These are phyloP conservation scores for Encephalitozoon romaleae DNA, from an alignment of 371 early-diverging fungal genomes.

Conservation along the genomic window DNA sequence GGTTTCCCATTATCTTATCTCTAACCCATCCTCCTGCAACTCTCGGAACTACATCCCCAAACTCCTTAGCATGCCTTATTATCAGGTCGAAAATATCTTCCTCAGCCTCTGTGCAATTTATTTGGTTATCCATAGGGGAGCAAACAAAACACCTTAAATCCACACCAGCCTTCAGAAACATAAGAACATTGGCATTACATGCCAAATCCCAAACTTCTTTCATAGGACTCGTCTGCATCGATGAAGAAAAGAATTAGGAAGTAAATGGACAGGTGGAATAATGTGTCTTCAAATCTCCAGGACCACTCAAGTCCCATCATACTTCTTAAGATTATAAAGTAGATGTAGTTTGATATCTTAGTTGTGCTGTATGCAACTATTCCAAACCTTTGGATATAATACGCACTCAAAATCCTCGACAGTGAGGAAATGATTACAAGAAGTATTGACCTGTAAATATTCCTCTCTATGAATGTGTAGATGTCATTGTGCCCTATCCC, in stretches of 20 bases:
- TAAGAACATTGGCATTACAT: not conserved
- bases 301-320: not conserved
- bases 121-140: not conserved
- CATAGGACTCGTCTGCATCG: not conserved
- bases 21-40: conserved; percentile 61
- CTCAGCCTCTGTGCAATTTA: not conserved
- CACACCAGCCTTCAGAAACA: not conserved
- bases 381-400: not conserved
- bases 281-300: not conserved
- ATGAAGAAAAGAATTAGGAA: not conserved
- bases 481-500: not conserved
- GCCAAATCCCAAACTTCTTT: not conserved
- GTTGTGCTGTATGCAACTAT: conserved; percentile 2
- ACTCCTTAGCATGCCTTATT: not conserved
- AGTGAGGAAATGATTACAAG: not conserved
- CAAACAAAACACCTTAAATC: conserved; percentile 2
- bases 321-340: not conserved
- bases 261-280: not conserved
- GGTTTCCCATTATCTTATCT: conserved; percentile 71
- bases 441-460: not conserved
- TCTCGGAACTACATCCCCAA: conserved; percentile 36
- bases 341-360: not conserved
- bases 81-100: conserved; percentile 10
- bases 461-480: not conserved
- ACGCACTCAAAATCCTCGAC: not conserved